A percentile compares a stretch with the other conserved stretches of the same genome.
Evolutionary conservation across 345 rosid species (phyloP).

Genomic region (Balakata baccata): DNA sequence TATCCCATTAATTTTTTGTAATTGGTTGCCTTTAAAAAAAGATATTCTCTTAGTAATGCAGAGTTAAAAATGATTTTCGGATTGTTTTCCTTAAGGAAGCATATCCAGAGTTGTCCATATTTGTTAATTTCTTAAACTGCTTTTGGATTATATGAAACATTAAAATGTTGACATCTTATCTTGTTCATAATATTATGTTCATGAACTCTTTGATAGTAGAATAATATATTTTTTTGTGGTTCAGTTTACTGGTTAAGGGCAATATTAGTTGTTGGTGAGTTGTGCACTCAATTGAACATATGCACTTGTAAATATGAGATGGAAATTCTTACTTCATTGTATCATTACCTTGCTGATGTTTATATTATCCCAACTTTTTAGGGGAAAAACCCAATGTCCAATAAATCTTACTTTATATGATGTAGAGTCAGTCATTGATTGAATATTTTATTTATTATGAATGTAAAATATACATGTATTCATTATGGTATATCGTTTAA

Average conservation of each 20-base stretch:
- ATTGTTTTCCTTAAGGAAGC: slow-evolving; percentile 1
- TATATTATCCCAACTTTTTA: background rate
- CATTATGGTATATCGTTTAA: too few species aligned
- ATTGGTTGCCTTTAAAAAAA: background rate
- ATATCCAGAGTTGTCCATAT: background rate
- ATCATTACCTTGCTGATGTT: background rate
- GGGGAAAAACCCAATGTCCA: background rate
- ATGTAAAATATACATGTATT: too few species aligned
- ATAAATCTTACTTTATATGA: slow-evolving; percentile 6
- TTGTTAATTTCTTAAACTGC: background rate
- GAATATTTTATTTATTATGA: too few species aligned
- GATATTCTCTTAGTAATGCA: background rate
- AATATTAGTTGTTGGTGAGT: background rate
- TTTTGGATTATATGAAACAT: too few species aligned
- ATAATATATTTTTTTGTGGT: background rate
- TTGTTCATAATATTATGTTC: background rate
- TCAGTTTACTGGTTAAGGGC: too few species aligned
- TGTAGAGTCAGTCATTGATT: slow-evolving; percentile 86
- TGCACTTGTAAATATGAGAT: background rate
- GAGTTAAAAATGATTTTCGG: background rate
- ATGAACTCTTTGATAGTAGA: background rate
- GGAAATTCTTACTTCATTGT: background rate
- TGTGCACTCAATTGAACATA: background rate
- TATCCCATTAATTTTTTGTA: background rate
- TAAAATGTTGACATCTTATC: background rate